These are phyloP conservation scores for Coemansia sp. DNA, from an alignment of 192 early-diverging fungal species.

Conservation along the genomic window DNA sequence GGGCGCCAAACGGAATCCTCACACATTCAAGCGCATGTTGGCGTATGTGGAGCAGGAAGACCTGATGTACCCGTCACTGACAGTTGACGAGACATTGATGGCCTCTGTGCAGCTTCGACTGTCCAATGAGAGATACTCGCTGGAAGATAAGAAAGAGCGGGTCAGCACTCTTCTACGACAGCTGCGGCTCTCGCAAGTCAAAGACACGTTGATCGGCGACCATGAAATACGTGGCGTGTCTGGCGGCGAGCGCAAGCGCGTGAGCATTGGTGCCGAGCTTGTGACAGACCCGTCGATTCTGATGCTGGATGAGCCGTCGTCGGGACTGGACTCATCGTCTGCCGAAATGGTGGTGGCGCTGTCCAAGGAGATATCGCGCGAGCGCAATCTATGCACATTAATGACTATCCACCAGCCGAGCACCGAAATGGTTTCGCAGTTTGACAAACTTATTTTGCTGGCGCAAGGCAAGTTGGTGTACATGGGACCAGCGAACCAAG, in stretches of 20 bases:
- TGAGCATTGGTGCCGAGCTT: constrained; percentile 43
- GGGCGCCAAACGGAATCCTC: constrained; percentile 36
- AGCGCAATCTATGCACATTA: constrained; percentile 63
- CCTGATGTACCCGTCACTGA: constrained; percentile 54
- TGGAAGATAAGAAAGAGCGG: constrained; percentile 47
- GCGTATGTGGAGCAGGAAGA: constrained; percentile 55
- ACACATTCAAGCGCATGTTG: constrained; percentile 40
- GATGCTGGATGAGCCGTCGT: constrained; percentile 58
- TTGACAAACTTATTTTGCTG: constrained; percentile 73
- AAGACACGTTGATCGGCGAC: constrained; percentile 53
- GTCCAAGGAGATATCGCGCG: constrained; percentile 55
- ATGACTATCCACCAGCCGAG: too few species aligned
- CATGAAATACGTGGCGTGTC: constrained; percentile 42
- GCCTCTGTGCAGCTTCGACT: constrained; percentile 70
- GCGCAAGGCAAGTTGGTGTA: constrained; percentile 61
- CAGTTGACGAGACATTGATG: constrained; percentile 70
- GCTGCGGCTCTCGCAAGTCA: constrained; percentile 61
- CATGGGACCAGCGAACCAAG: constrained; percentile 44
- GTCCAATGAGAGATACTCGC: constrained; percentile 49
- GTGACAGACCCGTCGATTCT: constrained; percentile 55
- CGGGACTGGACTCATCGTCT: constrained; percentile 65
- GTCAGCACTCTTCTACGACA: constrained; percentile 62
- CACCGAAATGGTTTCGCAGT: constrained; percentile 69
- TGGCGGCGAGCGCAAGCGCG: constrained; percentile 54
- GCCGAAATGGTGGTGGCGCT: constrained; percentile 59